Base-by-base conservation (phyloP, 192 early-diverging fungal species). In the Oehlia diaphana region DNA sequence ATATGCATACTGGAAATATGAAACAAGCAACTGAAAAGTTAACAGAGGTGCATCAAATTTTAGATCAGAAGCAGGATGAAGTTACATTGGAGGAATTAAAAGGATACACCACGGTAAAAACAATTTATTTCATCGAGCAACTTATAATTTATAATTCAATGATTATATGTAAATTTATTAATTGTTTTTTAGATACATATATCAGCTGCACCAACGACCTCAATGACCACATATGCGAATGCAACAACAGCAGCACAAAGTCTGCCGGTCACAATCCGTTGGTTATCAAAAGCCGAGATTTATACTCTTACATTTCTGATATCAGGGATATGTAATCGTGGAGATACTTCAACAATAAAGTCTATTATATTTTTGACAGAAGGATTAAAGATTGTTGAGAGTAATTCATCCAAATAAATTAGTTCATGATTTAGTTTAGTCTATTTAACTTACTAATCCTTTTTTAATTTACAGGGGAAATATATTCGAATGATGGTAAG, bases 1-100 rank as follows among this genome's bases (percentile, higher is more conserved):
- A 76, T 74, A 81, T 81, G 62, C 80, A 81, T 35, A 81, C 58
- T 49, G 80, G 80, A 5, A 81, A 81, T 44, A 31, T 68, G 62
- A 74, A 76, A 21, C n/a, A n/a, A 9, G 80, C 80, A 19, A 49
- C 44, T 8, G 73, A 81, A 37, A 77, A 77, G 1, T 76, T 81
- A 28, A 63, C 63, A 23, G 80, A 81, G 33, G 75, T 81, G 5
- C 80, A 81, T 35, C 31, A 66, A 28, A 49, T 81, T 44, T 68
- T 81, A 23, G 75, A 81, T 76, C 78, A 64, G 44, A 63, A 58
- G 28, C 28, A 19, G 13, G 75, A 81, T 28, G 70, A 80, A 21
- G 63, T 66, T 23, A 44, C 49, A 14, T 16, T 49, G 14, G 73
- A 68, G 42, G 80, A 80, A 42, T 62, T 68, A 28, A 81, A 76